Evolutionary conservation across 495 filamentous ascomycete genomes (phyloP), one percentile per base, ranked within the genome.

Genomic region (Neurospora sp.): DNA sequence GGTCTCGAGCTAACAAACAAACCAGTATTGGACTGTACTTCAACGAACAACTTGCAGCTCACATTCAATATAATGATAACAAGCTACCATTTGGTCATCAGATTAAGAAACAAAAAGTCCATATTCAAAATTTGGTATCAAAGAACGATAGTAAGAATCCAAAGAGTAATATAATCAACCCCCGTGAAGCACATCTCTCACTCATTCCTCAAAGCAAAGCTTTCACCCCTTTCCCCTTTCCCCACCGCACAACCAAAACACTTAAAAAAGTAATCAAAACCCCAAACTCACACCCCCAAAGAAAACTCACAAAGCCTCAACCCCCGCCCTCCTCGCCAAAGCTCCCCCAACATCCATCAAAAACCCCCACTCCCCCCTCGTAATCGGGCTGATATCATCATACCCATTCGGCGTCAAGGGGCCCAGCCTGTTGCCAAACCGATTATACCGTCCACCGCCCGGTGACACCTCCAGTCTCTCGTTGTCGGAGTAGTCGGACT

Each of bases 321-420:
- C 81, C 65, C 76, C 76, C 9, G 73, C 84, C 59, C 73, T 82
- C 71, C 74, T 79, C 69, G 61, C 70, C 53, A 74, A 72, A 37
- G 80, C 53, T 0, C 53, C 53, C 6, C 53, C 53, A 35, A 65
- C 83, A 16, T 79, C 81, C 73, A 85, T 85, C 71, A 88, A 72
- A 71, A 86, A 85, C 16, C 85, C 84, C 86, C 86, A 88, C 78
- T 88, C 86, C 10, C 85, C 85, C 42, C 83, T 77, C 16, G 87
- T 88, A 18, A 85, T 82, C 14, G 86, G 87, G 39, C 84, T 86
- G 61, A 88, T 85, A 69, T 88, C 86, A 45, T 87, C 86, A 69
- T 84, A 85, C 42, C 81, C 82, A 73, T 88, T 87, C 9, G 86
- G 87, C 71, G 86, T 88, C 79, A 77, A 74, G 18, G 84, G 84